Percentiles rank a stretch among this genome's conserved stretches.
phyloP scores from a whole-genome alignment of 2,329 filamentous ascomycete genomes.

The Trichoderma breve region DNA sequence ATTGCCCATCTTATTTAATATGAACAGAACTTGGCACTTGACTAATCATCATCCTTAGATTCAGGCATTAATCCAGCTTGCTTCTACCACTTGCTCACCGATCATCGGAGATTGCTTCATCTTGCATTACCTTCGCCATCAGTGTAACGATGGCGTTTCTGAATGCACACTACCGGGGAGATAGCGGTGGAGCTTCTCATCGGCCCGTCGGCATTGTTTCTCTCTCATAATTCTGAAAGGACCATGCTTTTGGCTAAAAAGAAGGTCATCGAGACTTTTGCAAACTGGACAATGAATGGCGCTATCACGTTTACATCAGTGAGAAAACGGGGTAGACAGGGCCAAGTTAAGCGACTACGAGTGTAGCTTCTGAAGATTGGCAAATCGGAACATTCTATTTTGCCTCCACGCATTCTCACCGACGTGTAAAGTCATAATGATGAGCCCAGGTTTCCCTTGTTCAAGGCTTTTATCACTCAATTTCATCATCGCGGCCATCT shows the following conservation, averaged over 20 bases:
- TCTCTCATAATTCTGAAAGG: neutral
- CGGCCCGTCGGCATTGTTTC: neutral
- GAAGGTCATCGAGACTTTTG: neutral
- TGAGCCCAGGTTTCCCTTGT: neutral
- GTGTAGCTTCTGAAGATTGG: neutral
- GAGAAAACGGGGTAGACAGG: neutral
- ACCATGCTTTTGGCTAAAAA: neutral
- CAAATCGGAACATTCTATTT: neutral
- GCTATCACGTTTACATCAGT: neutral
- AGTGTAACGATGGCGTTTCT: neutral
- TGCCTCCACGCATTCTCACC: neutral
- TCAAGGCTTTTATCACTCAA: neutral
- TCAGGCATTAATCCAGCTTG: neutral
- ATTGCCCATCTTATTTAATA: neutral
- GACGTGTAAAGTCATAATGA: neutral
- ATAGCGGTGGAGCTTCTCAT: neutral
- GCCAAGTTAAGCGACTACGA: neutral
- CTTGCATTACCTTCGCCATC: neutral
- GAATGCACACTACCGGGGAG: neutral
- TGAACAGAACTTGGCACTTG: neutral
- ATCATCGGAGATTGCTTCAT: neutral
- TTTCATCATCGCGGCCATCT: neutral
- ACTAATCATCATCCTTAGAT: neutral
- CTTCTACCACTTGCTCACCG: neutral
- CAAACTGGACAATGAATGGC: neutral